These are phyloP conservation scores for Agaricus subrufescens DNA, from an alignment of 768 basidiomycete species.

Conservation along the genomic window DNA sequence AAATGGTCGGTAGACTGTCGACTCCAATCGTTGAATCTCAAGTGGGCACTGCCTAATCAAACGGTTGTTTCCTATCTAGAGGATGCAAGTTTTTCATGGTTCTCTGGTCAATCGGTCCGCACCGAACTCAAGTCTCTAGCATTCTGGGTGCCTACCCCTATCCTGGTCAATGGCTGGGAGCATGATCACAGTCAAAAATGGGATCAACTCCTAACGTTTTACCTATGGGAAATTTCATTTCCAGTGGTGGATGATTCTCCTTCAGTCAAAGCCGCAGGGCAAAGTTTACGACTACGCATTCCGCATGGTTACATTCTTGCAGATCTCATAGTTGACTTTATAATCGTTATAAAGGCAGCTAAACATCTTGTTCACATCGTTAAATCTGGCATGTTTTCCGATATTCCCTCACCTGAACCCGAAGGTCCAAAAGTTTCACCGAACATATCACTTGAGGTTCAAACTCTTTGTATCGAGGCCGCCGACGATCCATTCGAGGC, in stretches of 20 bases:
- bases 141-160: conserved; percentile 55
- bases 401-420: conserved; percentile 57
- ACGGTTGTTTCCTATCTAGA: conserved; percentile 41
- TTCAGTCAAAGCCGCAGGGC: conserved; percentile 47
- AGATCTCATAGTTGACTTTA: conserved; percentile 69
- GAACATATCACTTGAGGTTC: conserved; percentile 50
- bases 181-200: conserved; percentile 40
- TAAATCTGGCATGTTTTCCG: conserved; percentile 42
- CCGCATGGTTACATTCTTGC: conserved; percentile 75
- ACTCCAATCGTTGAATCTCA: conserved; percentile 38
- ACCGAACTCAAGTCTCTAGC: conserved; percentile 37
- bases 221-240: conserved; percentile 42
- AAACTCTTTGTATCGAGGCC: conserved; percentile 68
- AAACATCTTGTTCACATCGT: conserved; percentile 65
- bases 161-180: conserved; percentile 29
- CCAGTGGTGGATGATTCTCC: conserved; percentile 25
- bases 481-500: conserved; percentile 85
- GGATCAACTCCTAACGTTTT: conserved; percentile 70
- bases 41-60: conserved; percentile 44
- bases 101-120: conserved; percentile 22
- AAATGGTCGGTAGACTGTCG: conserved; percentile 2
- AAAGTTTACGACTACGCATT: conserved; percentile 70
- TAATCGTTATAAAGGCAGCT: conserved; percentile 64
- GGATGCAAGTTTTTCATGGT: conserved; percentile 24
- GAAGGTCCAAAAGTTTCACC: conserved; percentile 76